phyloP scores from a whole-genome alignment of 257 asterid genomes.

The Nicotiana undulata region DNA sequence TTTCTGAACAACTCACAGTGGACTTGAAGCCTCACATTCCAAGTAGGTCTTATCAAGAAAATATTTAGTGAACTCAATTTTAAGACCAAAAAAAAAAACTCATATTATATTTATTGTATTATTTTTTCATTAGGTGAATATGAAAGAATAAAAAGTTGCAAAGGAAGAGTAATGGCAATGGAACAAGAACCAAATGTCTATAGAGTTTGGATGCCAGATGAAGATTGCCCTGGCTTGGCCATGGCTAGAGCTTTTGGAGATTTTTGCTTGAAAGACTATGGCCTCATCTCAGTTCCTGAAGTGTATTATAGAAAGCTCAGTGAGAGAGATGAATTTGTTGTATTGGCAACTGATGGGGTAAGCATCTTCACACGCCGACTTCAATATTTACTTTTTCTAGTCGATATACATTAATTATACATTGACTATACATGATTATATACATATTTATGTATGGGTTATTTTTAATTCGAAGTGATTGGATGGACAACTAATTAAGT shows the following conservation, averaged over 20 bases:
- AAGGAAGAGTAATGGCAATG: conserved; percentile 80
- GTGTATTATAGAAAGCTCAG: conserved; percentile 50
- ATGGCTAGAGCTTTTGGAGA: conserved; percentile 95
- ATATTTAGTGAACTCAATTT: background rate
- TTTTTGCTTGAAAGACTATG: conserved; percentile 74
- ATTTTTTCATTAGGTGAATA: conserved; percentile 39
- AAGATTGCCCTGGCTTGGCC: conserved; percentile 90
- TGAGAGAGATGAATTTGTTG: conserved; percentile 63
- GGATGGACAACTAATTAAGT: too few relatives aligned
- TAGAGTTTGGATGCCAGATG: conserved; percentile 86
- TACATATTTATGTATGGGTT: too few relatives aligned
- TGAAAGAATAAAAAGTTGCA: conserved; percentile 38
- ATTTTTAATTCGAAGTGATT: too few relatives aligned
- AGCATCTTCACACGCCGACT: background rate
- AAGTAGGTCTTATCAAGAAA: conserved; percentile 23
- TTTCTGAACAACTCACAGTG: conserved; percentile 66
- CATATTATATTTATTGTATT: background rate
- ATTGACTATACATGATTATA: too few relatives aligned
- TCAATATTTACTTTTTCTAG: too few relatives aligned
- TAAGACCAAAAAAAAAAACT: background rate
- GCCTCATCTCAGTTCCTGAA: conserved; percentile 70
- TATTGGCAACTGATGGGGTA: conserved; percentile 93
- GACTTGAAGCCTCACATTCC: conserved; percentile 89
- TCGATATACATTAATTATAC: too few relatives aligned
- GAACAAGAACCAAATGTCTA: conserved; percentile 69